A percentile compares a stretch with the other conserved stretches of the same genome.
Conservation (phyloP, 768 basidiomycete genomes). For the Infundibulicybe gibba region DNA sequence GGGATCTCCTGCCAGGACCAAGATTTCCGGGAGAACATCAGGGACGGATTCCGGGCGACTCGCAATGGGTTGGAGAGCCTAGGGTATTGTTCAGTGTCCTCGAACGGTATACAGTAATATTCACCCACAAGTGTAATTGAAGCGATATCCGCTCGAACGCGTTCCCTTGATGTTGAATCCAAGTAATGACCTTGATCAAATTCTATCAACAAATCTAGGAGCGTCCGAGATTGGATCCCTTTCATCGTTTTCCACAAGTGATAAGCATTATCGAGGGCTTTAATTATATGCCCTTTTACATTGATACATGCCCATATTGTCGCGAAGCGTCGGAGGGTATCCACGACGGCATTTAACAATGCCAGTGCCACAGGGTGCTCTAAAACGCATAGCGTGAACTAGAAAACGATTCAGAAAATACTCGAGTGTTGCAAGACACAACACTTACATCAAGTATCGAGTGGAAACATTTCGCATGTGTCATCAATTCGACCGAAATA, state of each 20-base stretch:
- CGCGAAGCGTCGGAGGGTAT: slow-evolving; percentile 66
- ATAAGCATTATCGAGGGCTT: slow-evolving; percentile 59
- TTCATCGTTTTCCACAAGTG: slow-evolving; percentile 59
- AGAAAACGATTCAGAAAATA: slow-evolving; percentile 6
- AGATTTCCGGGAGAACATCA: slow-evolving; percentile 57
- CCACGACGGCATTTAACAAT: slow-evolving; percentile 58
- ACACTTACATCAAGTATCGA: slow-evolving; percentile 63
- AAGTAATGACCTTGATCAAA: slow-evolving; percentile 63
- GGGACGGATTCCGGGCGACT: slow-evolving; percentile 39
- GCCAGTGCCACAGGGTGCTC: slow-evolving; percentile 48
- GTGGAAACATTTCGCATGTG: slow-evolving; percentile 58
- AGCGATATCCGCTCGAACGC: slow-evolving; percentile 55
- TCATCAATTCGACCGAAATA: slow-evolving; percentile 56
- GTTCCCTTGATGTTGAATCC: slow-evolving; percentile 50
- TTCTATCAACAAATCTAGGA: slow-evolving; percentile 61
- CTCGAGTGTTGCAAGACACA: not conserved
- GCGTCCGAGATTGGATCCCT: slow-evolving; percentile 60
- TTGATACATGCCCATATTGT: slow-evolving; percentile 81
- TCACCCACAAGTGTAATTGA: slow-evolving; percentile 56
- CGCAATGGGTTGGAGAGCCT: slow-evolving; percentile 47
- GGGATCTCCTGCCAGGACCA: slow-evolving; percentile 57
- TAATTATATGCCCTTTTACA: slow-evolving; percentile 47
- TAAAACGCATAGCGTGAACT: slow-evolving; percentile 55
- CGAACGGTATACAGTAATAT: not conserved
- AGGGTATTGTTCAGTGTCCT: not conserved